Evolutionary conservation across 1,284 basidiomycete species (phyloP).

Genomic region (Trametes hirsuta): DNA sequence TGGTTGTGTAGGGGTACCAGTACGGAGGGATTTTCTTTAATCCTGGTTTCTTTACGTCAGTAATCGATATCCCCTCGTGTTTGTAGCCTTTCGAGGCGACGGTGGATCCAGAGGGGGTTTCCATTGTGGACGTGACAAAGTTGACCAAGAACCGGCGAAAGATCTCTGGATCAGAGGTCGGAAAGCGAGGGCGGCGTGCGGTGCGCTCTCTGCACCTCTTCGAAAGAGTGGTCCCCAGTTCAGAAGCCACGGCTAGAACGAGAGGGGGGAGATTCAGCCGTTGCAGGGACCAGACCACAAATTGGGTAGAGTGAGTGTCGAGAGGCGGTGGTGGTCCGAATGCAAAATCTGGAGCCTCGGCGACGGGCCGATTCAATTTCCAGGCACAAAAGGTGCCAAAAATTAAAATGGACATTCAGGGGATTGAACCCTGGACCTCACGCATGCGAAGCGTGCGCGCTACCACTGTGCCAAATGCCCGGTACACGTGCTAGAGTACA

Average conservation of each 20-base stretch:
- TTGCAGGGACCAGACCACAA: background rate
- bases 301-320: background rate
- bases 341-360: background rate
- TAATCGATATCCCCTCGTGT: background rate
- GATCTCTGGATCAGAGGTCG: conserved; percentile 23
- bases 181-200: conserved; percentile 19
- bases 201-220: conserved; percentile 21
- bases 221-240: conserved; percentile 17
- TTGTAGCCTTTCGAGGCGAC: background rate
- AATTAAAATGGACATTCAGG: conserved; percentile 19
- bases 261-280: too few relatives aligned
- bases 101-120: background rate
- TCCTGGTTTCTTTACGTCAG: conserved; percentile 35
- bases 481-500: too few relatives aligned
- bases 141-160: conserved; percentile 25
- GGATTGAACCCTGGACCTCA: conserved; percentile 23
- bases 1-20: conserved; percentile 87
- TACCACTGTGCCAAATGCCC: conserved; percentile 23
- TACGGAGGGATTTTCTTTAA: conserved; percentile 77
- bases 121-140: conserved; percentile 25
- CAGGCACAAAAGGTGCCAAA: background rate
- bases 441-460: conserved; percentile 24
- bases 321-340: background rate
- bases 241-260: conserved; percentile 7
- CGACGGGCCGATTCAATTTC: too few relatives aligned